These are phyloP conservation scores for Chytriomyces sp. DNA, from an alignment of 192 early-diverging fungal species.

Conservation along the genomic window DNA sequence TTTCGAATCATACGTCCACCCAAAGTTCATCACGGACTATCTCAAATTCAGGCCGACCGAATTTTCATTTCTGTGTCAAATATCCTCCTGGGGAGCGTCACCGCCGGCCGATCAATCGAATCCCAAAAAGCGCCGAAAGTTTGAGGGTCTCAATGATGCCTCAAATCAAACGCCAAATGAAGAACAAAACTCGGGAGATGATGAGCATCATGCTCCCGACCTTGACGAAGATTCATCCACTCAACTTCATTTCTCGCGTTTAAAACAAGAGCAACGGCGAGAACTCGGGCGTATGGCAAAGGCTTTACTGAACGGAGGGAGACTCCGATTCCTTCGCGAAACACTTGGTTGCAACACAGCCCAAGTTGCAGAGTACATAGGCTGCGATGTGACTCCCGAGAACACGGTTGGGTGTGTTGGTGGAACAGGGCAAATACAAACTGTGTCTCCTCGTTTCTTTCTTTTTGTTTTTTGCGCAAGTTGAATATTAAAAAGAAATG, in stretches of 20 bases:
- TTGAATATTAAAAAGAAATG: background rate
- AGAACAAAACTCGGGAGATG: background rate
- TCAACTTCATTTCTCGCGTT: slow-evolving; percentile 5
- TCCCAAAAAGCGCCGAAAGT: background rate
- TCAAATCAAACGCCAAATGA: background rate
- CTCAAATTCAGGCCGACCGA: slow-evolving; percentile 5
- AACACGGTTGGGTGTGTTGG: background rate
- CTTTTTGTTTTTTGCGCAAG: slow-evolving; percentile 20
- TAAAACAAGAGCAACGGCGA: background rate
- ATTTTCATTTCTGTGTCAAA: slow-evolving; percentile 23
- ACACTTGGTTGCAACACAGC: background rate
- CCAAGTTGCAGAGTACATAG: background rate
- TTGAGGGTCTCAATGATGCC: background rate
- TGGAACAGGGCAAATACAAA: background rate
- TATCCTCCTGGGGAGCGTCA: slow-evolving; percentile 28
- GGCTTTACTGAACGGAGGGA: background rate
- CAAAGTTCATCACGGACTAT: slow-evolving; percentile 5
- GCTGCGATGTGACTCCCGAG: slow-evolving; percentile 20
- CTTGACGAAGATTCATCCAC: background rate
- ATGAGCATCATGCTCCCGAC: background rate
- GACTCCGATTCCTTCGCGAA: background rate
- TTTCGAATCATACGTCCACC: slow-evolving; percentile 11
- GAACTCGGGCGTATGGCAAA: slow-evolving; percentile 6
- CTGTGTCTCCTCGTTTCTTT: background rate
- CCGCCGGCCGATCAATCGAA: background rate